These are phyloP conservation scores for Fusarium beomiforme DNA, from an alignment of 2,329 filamentous ascomycete species.

Conservation along the genomic window DNA sequence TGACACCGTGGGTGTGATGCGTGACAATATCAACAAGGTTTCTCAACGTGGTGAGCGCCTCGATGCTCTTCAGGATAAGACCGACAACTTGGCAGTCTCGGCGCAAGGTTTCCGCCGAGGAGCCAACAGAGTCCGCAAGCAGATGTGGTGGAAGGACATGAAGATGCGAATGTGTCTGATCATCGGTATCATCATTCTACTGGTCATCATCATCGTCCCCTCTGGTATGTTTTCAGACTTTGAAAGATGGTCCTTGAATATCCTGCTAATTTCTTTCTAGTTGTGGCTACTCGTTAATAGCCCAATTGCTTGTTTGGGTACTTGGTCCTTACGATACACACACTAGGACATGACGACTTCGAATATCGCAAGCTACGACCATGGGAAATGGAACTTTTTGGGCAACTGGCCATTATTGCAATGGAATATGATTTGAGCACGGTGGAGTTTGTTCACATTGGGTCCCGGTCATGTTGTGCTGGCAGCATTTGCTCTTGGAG, in stretches of 20 bases:
- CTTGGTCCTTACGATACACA: constrained; percentile 39
- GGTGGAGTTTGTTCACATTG: constrained; percentile 50
- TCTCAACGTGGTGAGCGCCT: constrained; percentile 91
- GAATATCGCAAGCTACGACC: constrained; percentile 44
- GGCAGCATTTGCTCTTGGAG: constrained; percentile 32
- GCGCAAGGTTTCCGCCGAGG: constrained; percentile 96
- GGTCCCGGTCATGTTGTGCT: constrained; percentile 43
- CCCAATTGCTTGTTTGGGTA: constrained; percentile 38
- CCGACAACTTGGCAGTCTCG: constrained; percentile 89
- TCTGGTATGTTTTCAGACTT: constrained; percentile 69
- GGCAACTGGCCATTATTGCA: constrained; percentile 44
- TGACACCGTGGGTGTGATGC: constrained; percentile 93
- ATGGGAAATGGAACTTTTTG: constrained; percentile 45
- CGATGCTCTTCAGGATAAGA: constrained; percentile 92
- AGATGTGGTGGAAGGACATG: constrained; percentile 99
- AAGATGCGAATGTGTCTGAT: constrained; percentile 99
- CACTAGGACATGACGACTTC: constrained; percentile 40
- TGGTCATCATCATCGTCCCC: constrained; percentile 94
- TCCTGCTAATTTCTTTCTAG: constrained; percentile 38
- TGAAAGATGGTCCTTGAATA: not conserved
- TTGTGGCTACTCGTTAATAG: constrained; percentile 50
- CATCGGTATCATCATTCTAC: constrained; percentile 87
- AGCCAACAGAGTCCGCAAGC: constrained; percentile 94
- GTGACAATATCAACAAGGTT: constrained; percentile 97
- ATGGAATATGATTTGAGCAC: constrained; percentile 48